These are phyloP conservation scores for Dimocarpus longan DNA, from an alignment of 345 rosid genomes.

Conservation along the genomic window DNA sequence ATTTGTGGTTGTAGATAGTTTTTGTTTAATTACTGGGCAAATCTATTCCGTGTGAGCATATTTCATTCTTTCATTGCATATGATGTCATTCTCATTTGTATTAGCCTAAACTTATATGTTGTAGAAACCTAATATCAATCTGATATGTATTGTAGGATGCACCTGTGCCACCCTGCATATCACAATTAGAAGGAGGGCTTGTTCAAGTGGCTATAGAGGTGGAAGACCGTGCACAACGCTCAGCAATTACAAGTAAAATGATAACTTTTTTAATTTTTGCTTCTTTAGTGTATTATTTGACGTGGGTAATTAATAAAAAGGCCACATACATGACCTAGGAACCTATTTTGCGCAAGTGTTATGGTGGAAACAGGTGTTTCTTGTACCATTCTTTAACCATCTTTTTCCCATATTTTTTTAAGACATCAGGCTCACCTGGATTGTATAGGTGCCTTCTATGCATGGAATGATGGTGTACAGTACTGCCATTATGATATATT, in stretches of 20 bases:
- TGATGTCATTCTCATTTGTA: background rate
- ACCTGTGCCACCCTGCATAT: constrained; percentile 93
- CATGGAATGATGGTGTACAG: background rate
- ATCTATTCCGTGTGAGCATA: background rate
- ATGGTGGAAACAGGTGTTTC: background rate
- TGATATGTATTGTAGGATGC: constrained; percentile 58
- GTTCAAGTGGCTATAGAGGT: constrained; percentile 96
- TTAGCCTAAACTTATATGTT: background rate
- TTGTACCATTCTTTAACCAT: background rate
- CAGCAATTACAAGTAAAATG: constrained; percentile 81
- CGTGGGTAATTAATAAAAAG: background rate
- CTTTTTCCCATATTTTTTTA: background rate
- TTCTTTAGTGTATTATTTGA: background rate
- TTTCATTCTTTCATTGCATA: background rate
- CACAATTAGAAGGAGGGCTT: constrained; percentile 88
- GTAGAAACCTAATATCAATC: constrained; percentile 7
- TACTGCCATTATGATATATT: background rate
- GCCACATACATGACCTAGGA: background rate
- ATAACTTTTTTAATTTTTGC: background rate
- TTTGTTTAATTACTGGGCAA: background rate
- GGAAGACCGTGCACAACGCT: constrained; percentile 93
- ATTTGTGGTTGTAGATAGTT: background rate
- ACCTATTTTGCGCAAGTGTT: background rate
- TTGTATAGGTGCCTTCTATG: background rate
- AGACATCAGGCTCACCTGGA: background rate